Evolutionary conservation across 257 asterid genomes (phyloP), one percentile per base, ranked within the genome.

Genomic region (Knoxia roxburghii): DNA sequence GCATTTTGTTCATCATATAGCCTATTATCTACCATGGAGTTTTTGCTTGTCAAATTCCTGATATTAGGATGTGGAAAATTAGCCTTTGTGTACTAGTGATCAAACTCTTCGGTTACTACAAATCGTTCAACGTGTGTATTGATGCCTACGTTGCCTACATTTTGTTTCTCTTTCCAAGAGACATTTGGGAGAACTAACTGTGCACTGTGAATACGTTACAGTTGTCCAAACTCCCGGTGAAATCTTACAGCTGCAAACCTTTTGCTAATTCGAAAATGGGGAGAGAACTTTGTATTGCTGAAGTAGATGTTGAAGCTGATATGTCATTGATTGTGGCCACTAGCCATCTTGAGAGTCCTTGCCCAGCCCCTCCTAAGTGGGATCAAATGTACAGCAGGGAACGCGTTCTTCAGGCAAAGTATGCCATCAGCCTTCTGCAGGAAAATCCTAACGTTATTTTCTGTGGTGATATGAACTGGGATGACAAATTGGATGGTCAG

Each of bases 391-490:
- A 57, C 82, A 94, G 97, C 85, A 87, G 87, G 70, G 96, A 94
- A 69, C 96, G 99, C 0, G 88, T 94, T 5, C 67, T 7, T 27
- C 99, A 94, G 75, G 99, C 96, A 37, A 90, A 84, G 10, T 96
- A 88, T 72, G 89, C 98, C 37, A 75, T 94, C 57, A 76, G 53
- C 59, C 35, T 77, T 40, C 95, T 94, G 35, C 85, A 77, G 18
- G 76, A 73, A 77, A 57, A 83, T 23, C 78, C 77, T 48, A 90
- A 94, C 48, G 96, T 77, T 48, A 83, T 94, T 1, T 88, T 94
- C 68, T 87, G 98, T 49, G 99, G 99, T 61, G 99, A 94, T 73
- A 87, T 87, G 99, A 94, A 94, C 76, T 94, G 99, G 99, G 91
- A 85, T 62, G 99, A 90, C 63, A 87, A 88, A 69, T 30, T 55